A percentile compares a stretch with the other conserved stretches of the same genome.
Conservation (phyloP, 1,284 basidiomycete genomes). For the Boletus hoseneyae region DNA sequence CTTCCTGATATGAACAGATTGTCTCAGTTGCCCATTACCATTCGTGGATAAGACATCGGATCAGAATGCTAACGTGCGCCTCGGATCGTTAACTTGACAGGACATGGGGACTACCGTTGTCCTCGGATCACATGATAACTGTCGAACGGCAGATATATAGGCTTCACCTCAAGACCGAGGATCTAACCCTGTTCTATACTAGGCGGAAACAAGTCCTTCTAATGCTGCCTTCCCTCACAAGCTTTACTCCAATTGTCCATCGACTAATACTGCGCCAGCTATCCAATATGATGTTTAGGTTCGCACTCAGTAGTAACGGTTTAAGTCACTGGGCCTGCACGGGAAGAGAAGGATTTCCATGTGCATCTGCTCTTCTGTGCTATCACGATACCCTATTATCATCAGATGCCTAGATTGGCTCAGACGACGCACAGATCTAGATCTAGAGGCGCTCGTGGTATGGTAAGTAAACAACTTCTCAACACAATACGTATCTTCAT, state of each 20-base stretch:
- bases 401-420: background rate
- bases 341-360: background rate
- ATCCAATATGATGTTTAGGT: background rate
- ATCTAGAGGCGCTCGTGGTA: too few species aligned
- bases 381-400: too few species aligned
- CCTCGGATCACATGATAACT: conserved; percentile 3
- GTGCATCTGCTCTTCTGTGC: background rate
- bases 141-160: background rate
- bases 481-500: background rate
- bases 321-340: too few species aligned
- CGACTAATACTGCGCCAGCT: background rate
- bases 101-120: too few species aligned
- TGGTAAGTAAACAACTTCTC: background rate
- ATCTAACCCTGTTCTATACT: background rate
- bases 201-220: background rate
- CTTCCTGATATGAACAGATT: background rate
- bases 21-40: background rate
- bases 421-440: background rate
- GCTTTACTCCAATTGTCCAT: too few species aligned
- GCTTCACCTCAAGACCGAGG: background rate
- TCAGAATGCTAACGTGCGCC: background rate
- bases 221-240: background rate
- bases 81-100: background rate
- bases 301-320: background rate
- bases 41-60: background rate